Percentiles rank a stretch among this genome's conserved stretches.
Evolutionary conservation across 768 basidiomycete species (phyloP).

Genomic region (Amyloporia xantha): DNA sequence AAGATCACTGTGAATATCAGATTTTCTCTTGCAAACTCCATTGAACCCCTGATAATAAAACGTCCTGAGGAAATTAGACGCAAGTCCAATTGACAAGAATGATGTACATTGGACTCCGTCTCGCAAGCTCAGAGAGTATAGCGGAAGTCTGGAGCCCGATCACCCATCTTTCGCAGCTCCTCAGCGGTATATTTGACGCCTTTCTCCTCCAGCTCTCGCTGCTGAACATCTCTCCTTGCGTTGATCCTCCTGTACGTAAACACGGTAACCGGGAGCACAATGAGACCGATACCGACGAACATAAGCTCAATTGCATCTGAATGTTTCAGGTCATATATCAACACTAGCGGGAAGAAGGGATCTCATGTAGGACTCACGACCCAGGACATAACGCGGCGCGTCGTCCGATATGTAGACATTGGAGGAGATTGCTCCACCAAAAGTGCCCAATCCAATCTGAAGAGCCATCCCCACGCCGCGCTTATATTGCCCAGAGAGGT

Average conservation of each 20-base stretch:
- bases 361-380: constrained; percentile 48
- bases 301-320: constrained; percentile 61
- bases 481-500: constrained; percentile 64
- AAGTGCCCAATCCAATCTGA: constrained; percentile 63
- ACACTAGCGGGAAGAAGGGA: no score
- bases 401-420: constrained; percentile 58
- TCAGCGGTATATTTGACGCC: constrained; percentile 16
- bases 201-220: constrained; percentile 27
- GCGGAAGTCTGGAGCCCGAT: constrained; percentile 57
- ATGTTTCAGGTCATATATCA: no score
- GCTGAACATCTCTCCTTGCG: constrained; percentile 37
- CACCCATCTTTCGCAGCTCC: constrained; percentile 40
- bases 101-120: no score
- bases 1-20: no score
- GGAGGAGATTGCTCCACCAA: constrained; percentile 55
- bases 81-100: no score
- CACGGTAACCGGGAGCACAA: constrained; percentile 41
- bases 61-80: no score
- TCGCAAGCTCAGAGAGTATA: constrained; percentile 32
- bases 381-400: constrained; percentile 52
- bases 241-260: constrained; percentile 53
- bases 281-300: constrained; percentile 61
- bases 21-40: no score
- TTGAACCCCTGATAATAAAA: no score
- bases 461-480: constrained; percentile 62